Base-by-base conservation (phyloP, 176 grass and related monocot genomes). In the Coix lacrymajobi region DNA sequence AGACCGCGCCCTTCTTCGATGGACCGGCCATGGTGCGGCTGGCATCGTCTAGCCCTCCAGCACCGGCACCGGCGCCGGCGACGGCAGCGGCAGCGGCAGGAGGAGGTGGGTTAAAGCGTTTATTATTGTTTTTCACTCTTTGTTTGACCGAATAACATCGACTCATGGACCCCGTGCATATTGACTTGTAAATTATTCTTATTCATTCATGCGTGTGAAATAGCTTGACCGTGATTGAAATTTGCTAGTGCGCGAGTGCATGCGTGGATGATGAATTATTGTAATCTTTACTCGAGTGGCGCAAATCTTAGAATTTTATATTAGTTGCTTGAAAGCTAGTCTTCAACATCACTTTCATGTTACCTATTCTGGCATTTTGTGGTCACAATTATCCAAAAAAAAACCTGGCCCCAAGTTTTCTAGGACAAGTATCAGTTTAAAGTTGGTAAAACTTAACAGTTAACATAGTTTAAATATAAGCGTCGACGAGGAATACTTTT, bases 1-100 rank as follows among this genome's bases (percentile, higher is more conserved):
- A 94, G 82, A 51, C 56, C 3, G 14, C 69, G 17, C 12, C 48
- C 6, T 92, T 94, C 71, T 86, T 66, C 41, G 41, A 26, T 1
- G 62, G 69, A 6, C 70, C 70, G 37, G 78, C 73, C 20, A 67
- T 73, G 69, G 70, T 75, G 46, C 78, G 62, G 11, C 78, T 87
- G 29, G 30, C 28, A 26, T 41, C 78, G 0, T 1, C 6, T 7
- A 13, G 25, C 77, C 52, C 60, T 1, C 46, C 7, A 43, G 44
- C 60, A 22, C 70, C 61, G 1, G 15, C 61, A 4, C 78, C 62
- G 0, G 43, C 10, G 1, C 10, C 8, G 30, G 22, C 22, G 3
- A 20, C 78, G 33, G 2, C 4, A 33, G 3, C 3, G 36, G 51
- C 22, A 0, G 15, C 49, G 19, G 3, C 40, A 6, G n/a, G 64